Percentiles rank a stretch among this genome's conserved stretches.
Evolutionary conservation across 1,139 yeast genomes (phyloP).

Genomic region (Geotrichum reessii): DNA sequence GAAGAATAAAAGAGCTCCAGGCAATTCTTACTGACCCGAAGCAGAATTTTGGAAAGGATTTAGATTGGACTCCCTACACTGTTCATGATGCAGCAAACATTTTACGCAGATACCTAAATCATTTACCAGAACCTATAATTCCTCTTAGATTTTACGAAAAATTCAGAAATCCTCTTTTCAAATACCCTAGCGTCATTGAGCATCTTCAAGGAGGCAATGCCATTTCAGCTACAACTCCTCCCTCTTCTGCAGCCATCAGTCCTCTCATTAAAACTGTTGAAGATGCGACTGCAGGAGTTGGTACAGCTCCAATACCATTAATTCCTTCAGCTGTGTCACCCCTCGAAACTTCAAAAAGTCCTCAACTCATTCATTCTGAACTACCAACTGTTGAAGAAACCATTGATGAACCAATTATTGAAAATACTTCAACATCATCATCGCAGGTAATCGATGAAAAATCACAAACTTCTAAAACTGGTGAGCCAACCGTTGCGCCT

Average conservation of each 20-base stretch:
- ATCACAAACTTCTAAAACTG: not conserved
- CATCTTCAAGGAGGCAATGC: conserved; percentile 44
- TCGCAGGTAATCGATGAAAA: not conserved
- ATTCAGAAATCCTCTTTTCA: conserved; percentile 71
- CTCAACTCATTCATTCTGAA: not conserved
- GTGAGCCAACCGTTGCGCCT: not conserved
- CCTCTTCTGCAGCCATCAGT: conserved; percentile 16
- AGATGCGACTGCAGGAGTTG: not conserved
- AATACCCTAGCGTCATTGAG: conserved; percentile 53
- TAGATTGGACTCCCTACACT: conserved; percentile 87
- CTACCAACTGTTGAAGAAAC: not conserved
- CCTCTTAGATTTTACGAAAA: conserved; percentile 72
- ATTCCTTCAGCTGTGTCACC: conserved; percentile 12
- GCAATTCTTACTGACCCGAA: conserved; percentile 81
- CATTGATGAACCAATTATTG: not conserved
- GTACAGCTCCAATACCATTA: conserved; percentile 9
- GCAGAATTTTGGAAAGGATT: conserved; percentile 67
- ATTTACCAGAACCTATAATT: conserved; percentile 86
- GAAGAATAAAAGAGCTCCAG: conserved; percentile 82
- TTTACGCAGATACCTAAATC: conserved; percentile 75
- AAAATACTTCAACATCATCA: not conserved
- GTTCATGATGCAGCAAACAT: conserved; percentile 98
- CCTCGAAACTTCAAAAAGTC: not conserved
- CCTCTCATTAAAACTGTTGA: conserved; percentile 10
- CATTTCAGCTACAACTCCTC: conserved; percentile 20